phyloP scores from a whole-genome alignment of 495 filamentous ascomycete genomes.

The Chaetomidium leptoderma region DNA sequence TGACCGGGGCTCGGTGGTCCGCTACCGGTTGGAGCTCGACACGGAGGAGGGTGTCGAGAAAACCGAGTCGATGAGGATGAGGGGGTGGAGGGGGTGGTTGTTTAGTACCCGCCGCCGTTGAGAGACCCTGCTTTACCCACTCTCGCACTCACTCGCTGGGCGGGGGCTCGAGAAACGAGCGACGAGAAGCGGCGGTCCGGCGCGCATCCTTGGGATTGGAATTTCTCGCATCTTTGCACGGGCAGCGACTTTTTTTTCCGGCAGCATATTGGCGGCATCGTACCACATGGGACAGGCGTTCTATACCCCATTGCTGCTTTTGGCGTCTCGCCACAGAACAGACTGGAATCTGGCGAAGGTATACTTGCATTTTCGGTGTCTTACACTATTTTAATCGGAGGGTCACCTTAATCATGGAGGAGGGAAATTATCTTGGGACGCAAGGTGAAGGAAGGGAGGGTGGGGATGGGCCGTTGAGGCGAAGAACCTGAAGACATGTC shows the following conservation, averaged over 20 bases:
- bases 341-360: conserved; percentile 8
- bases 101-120: conserved; percentile 20
- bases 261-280: conserved; percentile 10
- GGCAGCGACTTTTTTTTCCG: conserved; percentile 7
- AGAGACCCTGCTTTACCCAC: too few relatives aligned
- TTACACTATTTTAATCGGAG: background rate
- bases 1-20: conserved; percentile 51
- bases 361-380: conserved; percentile 1
- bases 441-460: background rate
- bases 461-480: background rate
- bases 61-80: conserved; percentile 4
- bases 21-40: conserved; percentile 47
- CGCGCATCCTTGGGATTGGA: background rate
- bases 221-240: conserved; percentile 11
- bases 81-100: conserved; percentile 30
- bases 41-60: conserved; percentile 20
- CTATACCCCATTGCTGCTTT: conserved; percentile 16
- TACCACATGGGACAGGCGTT: conserved; percentile 17
- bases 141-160: too few relatives aligned
- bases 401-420: background rate
- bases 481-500: background rate
- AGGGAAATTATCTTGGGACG: background rate
- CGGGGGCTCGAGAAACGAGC: too few relatives aligned
- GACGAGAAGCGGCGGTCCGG: background rate
- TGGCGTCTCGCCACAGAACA: conserved; percentile 10